phyloP scores from a whole-genome alignment of 2,329 filamentous ascomycete species.

The Penicillium sp. region DNA sequence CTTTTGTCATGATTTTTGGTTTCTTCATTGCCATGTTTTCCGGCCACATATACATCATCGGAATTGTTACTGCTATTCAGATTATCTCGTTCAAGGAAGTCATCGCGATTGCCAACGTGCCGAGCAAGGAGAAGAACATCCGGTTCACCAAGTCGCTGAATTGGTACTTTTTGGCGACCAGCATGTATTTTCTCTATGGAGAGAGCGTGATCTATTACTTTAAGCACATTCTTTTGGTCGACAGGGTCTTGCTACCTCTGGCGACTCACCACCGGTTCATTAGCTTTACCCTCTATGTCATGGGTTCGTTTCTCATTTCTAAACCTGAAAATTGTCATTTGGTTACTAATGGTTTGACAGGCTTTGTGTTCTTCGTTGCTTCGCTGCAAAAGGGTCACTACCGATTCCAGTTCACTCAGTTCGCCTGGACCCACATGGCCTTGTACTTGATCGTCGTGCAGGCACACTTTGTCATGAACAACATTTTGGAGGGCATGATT shows the following conservation, averaged over 20 bases:
- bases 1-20: conserved; percentile 90
- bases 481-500: conserved; percentile 98
- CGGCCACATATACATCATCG: conserved; percentile 96
- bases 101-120: conserved; percentile 95
- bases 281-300: conserved; percentile 96
- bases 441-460: conserved; percentile 97
- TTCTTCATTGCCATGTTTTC: conserved; percentile 95
- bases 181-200: conserved; percentile 99
- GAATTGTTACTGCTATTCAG: conserved; percentile 89
- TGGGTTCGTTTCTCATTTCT: conserved; percentile 65
- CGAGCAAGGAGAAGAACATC: conserved; percentile 85
- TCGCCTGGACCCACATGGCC: conserved; percentile 99
- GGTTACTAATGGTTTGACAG: conserved; percentile 40
- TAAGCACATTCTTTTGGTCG: conserved; percentile 96
- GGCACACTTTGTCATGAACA: conserved; percentile 99
- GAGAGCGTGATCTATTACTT: conserved; percentile 99
- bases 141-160: conserved; percentile 95
- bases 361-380: conserved; percentile 97
- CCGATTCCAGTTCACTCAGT: conserved; percentile 98
- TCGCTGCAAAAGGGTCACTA: conserved; percentile 96
- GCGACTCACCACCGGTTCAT: conserved; percentile 98
- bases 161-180: conserved; percentile 98
- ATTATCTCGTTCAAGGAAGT: conserved; percentile 99
- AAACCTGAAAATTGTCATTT: background rate
- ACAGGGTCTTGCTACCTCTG: conserved; percentile 88